Evolutionary conservation across 768 basidiomycete species (phyloP).

Genomic region (Boletus sensibilis): DNA sequence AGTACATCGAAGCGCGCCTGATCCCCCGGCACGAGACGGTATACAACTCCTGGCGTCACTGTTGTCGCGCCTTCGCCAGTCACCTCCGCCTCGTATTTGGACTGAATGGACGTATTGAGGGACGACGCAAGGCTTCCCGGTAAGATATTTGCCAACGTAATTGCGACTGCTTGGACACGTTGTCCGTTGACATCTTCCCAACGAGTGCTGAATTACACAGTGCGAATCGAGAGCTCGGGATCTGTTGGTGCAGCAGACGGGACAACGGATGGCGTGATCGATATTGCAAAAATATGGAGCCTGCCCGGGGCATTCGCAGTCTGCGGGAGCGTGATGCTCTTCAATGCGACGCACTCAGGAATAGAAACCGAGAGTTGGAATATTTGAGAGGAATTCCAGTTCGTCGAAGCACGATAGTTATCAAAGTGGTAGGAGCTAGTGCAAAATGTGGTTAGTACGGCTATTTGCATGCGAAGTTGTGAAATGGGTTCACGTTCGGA

Average conservation of each 20-base stretch:
- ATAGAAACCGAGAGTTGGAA: constrained; percentile 46
- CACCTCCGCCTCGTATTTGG: constrained; percentile 38
- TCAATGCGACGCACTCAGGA: constrained; percentile 39
- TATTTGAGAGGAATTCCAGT: constrained; percentile 44
- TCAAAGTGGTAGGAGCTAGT: constrained; percentile 48
- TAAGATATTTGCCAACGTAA: constrained; percentile 52
- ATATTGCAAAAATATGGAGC: constrained; percentile 47
- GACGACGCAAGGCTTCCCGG: constrained; percentile 32
- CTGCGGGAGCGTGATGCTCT: constrained; percentile 45
- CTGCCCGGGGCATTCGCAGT: constrained; percentile 28
- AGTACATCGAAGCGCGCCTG: constrained; percentile 50
- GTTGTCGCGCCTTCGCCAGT: constrained; percentile 42
- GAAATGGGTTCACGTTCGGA: constrained; percentile 38
- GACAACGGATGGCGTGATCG: constrained; percentile 37
- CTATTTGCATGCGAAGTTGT: neutral
- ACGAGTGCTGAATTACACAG: constrained; percentile 44
- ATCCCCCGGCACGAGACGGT: constrained; percentile 50
- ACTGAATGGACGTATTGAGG: constrained; percentile 32
- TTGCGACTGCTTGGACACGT: constrained; percentile 48
- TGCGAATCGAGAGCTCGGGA: constrained; percentile 41
- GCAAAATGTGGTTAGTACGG: neutral
- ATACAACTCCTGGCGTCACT: constrained; percentile 38
- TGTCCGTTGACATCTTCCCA: constrained; percentile 41
- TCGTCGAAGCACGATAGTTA: constrained; percentile 31
- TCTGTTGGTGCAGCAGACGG: constrained; percentile 22